Conservation (phyloP, 2,329 filamentous ascomycete species). For the Botrytis fragariae region DNA sequence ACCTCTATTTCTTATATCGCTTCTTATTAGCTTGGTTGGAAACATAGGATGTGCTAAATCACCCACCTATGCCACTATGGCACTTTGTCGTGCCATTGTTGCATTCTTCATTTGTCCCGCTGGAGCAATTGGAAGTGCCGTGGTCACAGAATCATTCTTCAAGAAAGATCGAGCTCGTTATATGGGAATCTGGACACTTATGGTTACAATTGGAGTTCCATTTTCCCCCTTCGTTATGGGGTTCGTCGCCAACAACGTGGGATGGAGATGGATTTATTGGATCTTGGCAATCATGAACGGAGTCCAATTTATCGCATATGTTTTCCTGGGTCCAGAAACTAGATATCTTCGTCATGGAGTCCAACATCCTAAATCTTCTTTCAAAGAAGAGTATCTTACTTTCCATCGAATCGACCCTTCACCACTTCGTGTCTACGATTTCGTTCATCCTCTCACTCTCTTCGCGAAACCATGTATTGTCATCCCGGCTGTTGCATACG, state of each 20-base stretch:
- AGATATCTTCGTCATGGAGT: conserved; percentile 45
- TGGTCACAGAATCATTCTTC: conserved; percentile 57
- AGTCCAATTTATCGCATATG: conserved; percentile 54
- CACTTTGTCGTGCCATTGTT: conserved; percentile 47
- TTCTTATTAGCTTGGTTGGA: conserved; percentile 45
- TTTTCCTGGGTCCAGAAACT: conserved; percentile 56
- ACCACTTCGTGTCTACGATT: conserved; percentile 49
- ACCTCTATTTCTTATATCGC: conserved; percentile 49
- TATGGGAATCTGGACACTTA: conserved; percentile 52
- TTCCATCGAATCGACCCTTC: conserved; percentile 53
- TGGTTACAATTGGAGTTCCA: conserved; percentile 28
- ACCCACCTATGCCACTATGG: conserved; percentile 47
- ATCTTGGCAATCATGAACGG: conserved; percentile 55
- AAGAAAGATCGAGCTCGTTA: conserved; percentile 50
- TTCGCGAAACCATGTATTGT: conserved; percentile 47
- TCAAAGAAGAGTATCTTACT: conserved; percentile 38
- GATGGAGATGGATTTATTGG: conserved; percentile 22
- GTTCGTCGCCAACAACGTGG: conserved; percentile 39
- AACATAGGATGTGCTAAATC: conserved; percentile 53
- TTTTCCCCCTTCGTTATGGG: conserved; percentile 37
- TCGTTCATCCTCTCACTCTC: conserved; percentile 49
- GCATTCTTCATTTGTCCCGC: conserved; percentile 55
- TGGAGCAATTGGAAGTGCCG: conserved; percentile 50
- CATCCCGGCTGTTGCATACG: conserved; percentile 52
- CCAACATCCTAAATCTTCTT: conserved; percentile 27